Evolutionary conservation across 768 basidiomycete genomes (phyloP), one percentile per base, ranked within the genome.

Genomic region (Russula vinacea): DNA sequence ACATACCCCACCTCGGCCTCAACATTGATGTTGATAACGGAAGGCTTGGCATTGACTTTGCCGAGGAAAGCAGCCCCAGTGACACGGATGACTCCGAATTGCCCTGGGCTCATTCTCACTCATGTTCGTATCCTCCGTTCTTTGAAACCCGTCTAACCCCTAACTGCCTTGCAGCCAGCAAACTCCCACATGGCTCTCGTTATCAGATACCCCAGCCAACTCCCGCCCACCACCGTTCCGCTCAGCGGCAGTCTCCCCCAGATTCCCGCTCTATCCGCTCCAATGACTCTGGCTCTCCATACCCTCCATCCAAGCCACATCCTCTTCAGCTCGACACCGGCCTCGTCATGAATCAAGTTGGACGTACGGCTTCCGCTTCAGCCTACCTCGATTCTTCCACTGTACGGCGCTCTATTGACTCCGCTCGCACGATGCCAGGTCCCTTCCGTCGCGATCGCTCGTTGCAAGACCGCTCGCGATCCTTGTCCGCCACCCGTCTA

Each of bases 391-490:
- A 83, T 51, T 39, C 35, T 10, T 22, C 56, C 32, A 62, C 61
- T 24, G 56, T 70, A 4, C 72, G 90, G 52, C 82, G 85, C 62
- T 92, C 89, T 5, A 84, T 86, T 7, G 91, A 93, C 66, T 89
- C 90, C 10, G 69, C 81, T 26, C 82, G 83, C 63, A 86, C 85
- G 2, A 77, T 85, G 52, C 85, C 87, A 29, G 80, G 78, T 39
- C 73, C 79, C 53, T 78, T 81, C 65, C 83, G 84, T 61, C 82
- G 86, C 53, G 86, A 89, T 68, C 84, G 86, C 60, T 71, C 76
- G 3, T 69, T 76, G 5, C 86, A 88, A 68, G 89, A 92, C 76
- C 84, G 91, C 33, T 78, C 90, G 53, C 81, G 91, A 77, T 91
- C 89, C 59, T 83, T 91, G 79, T 89, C 88, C 35, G 83, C 87